Evolutionary conservation across 129 eudicot species (phyloP).

Genomic region (carrot (Daucus carota)): DNA sequence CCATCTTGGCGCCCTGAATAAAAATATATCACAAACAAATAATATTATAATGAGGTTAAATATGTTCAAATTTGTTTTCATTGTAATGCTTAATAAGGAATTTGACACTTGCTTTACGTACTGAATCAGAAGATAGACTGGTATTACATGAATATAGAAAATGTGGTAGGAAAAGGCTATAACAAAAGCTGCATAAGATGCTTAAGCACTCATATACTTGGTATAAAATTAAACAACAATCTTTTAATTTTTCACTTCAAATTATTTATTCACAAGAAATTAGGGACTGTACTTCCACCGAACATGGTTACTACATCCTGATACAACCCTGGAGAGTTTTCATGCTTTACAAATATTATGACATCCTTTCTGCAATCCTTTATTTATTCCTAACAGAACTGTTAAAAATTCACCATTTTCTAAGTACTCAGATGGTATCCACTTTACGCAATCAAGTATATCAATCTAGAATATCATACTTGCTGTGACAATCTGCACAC

Average conservation of each 20-base stretch:
- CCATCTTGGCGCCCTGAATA: slow-evolving; percentile 86
- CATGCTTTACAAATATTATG: not conserved
- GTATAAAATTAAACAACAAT: not conserved
- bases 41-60: not conserved
- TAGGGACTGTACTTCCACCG: not conserved
- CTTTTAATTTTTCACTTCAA: not conserved
- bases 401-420: not conserved
- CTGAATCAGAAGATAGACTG: not conserved
- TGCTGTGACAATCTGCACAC: slow-evolving; percentile 73
- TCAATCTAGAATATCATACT: slow-evolving; percentile 27
- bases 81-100: not conserved
- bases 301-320: not conserved
- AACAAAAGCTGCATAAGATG: not conserved
- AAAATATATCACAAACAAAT: not conserved
- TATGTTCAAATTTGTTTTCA: not conserved
- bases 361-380: not conserved
- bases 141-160: not conserved
- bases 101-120: not conserved
- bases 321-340: not conserved
- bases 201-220: not conserved
- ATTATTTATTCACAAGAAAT: not conserved
- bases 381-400: not conserved
- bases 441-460: not conserved
- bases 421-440: not conserved
- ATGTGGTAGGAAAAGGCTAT: not conserved